phyloP scores from a whole-genome alignment of 2,329 filamentous ascomycete species.

The Cryphonectria nitschkei region DNA sequence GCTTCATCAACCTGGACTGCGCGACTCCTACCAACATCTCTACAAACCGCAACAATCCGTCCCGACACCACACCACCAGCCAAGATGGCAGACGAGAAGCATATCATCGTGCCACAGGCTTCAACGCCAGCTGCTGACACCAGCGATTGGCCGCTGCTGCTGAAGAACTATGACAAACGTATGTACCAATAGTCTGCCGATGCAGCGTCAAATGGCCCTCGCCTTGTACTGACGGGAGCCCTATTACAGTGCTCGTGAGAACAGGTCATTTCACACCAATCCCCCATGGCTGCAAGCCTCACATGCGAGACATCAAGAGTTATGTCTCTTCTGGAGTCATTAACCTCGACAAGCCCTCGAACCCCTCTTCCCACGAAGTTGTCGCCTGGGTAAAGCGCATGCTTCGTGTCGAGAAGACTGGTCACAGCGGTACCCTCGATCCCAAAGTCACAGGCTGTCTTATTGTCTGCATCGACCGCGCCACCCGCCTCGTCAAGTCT shows the following conservation, averaged over 20 bases:
- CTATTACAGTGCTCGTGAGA: slow-evolving; percentile 75
- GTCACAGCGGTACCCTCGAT: slow-evolving; percentile 96
- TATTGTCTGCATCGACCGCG: slow-evolving; percentile 94
- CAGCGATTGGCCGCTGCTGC: slow-evolving; percentile 87
- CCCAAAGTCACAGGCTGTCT: slow-evolving; percentile 96
- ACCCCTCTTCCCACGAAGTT: slow-evolving; percentile 97
- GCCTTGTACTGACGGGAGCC: slow-evolving; percentile 16
- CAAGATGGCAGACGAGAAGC: slow-evolving; percentile 66
- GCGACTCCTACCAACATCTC: slow-evolving; percentile 1
- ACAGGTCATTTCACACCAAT: slow-evolving; percentile 98
- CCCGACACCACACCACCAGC: slow-evolving; percentile 33
- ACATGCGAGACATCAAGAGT: slow-evolving; percentile 93
- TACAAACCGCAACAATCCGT: not conserved
- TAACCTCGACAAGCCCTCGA: slow-evolving; percentile 91
- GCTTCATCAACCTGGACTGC: slow-evolving; percentile 19
- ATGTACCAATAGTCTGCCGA: slow-evolving; percentile 44
- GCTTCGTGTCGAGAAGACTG: slow-evolving; percentile 91
- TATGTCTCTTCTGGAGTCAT: slow-evolving; percentile 98
- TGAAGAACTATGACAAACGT: slow-evolving; percentile 96
- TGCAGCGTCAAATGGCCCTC: not conserved
- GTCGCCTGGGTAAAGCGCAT: slow-evolving; percentile 99
- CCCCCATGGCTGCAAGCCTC: slow-evolving; percentile 85
- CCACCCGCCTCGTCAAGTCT: slow-evolving; percentile 96
- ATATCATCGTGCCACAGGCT: slow-evolving; percentile 90
- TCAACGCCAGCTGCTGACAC: slow-evolving; percentile 78